A percentile compares a stretch with the other conserved stretches of the same genome.
Conservation (phyloP, 2,329 filamentous ascomycete species). For the Clonostachys sp. region DNA sequence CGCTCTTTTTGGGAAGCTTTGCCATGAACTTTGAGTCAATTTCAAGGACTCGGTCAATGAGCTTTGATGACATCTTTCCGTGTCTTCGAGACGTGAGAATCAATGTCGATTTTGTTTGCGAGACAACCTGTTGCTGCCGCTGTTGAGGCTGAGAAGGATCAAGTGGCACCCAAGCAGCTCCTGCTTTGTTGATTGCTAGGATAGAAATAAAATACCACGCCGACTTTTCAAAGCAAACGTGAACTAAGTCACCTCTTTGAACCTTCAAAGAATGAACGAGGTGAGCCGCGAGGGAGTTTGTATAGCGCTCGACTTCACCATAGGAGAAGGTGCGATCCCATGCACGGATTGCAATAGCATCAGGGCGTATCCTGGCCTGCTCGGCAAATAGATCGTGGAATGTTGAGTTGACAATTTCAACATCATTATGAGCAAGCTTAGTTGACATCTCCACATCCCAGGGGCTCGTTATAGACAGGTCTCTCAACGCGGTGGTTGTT, state of each 20-base stretch:
- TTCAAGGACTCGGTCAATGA: slow-evolving; percentile 5
- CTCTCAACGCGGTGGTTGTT: no score
- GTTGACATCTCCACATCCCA: no score
- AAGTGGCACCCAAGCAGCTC: slow-evolving; percentile 12
- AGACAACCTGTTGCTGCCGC: neutral
- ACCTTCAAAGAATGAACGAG: neutral
- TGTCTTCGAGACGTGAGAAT: neutral
- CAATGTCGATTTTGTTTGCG: neutral
- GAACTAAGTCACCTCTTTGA: slow-evolving; percentile 1
- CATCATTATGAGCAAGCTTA: no score
- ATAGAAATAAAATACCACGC: slow-evolving; percentile 7
- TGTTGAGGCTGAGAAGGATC: slow-evolving; percentile 5
- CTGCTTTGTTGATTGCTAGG: slow-evolving; percentile 12
- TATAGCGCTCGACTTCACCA: neutral
- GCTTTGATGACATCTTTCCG: slow-evolving; percentile 24
- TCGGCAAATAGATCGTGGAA: neutral
- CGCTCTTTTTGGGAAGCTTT: neutral
- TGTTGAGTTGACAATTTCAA: neutral
- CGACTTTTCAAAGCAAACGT: slow-evolving; percentile 11
- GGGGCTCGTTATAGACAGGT: no score
- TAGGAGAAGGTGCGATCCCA: neutral
- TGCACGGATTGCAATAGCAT: neutral
- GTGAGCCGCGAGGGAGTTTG: neutral
- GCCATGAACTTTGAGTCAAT: neutral
- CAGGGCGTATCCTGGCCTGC: neutral